Conservation (phyloP, 1,139 yeast genomes). For the Nakaseomyces nivariensis region DNA sequence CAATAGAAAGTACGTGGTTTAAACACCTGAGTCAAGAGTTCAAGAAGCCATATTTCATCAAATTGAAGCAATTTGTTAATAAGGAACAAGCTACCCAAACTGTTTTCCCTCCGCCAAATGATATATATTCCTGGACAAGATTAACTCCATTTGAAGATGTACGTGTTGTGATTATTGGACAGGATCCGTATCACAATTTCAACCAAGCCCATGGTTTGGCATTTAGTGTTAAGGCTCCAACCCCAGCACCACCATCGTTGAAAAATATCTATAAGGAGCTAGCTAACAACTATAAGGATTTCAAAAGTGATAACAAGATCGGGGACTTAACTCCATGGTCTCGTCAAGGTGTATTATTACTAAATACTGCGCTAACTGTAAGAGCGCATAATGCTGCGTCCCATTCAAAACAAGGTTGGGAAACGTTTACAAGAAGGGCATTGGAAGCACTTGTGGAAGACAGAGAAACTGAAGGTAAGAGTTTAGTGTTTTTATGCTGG, state of each 20-base stretch:
- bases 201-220: constrained; percentile 97
- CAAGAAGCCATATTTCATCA: constrained; percentile 77
- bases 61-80: constrained; percentile 39
- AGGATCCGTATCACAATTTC: constrained; percentile 89
- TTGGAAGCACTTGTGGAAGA: constrained; percentile 41
- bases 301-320: constrained; percentile 35
- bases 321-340: constrained; percentile 86
- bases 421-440: constrained; percentile 68
- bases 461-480: constrained; percentile 32
- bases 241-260: constrained; percentile 83
- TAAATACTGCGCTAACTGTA: constrained; percentile 86
- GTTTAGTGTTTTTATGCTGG: constrained; percentile 84
- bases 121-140: constrained; percentile 90
- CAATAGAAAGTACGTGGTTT: constrained; percentile 75
- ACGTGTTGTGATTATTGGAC: constrained; percentile 79
- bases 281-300: constrained; percentile 57
- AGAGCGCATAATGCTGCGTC: constrained; percentile 91
- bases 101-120: constrained; percentile 67
- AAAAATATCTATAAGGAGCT: constrained; percentile 79
- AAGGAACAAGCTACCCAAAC: constrained; percentile 17
- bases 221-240: constrained; percentile 78
- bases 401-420: constrained; percentile 92
- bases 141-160: constrained; percentile 69
- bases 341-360: constrained; percentile 71
- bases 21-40: constrained; percentile 57